Conservation (phyloP, 768 basidiomycete species). For the Boletus rex-veris region DNA sequence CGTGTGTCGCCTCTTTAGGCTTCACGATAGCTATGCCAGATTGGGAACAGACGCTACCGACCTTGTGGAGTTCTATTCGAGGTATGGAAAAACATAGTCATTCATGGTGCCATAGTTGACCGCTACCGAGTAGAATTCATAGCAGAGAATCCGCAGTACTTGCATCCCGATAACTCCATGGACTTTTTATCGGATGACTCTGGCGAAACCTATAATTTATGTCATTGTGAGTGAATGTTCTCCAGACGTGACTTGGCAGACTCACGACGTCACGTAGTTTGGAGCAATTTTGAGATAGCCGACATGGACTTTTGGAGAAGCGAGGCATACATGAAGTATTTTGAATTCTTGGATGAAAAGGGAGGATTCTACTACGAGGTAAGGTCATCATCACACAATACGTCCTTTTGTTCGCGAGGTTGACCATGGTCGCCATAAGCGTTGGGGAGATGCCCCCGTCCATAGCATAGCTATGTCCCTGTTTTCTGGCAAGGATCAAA, state of each 20-base stretch:
- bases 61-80: constrained; percentile 58
- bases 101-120: constrained; percentile 31
- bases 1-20: constrained; percentile 26
- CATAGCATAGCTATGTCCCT: constrained; percentile 90
- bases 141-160: constrained; percentile 48
- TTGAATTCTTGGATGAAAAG: constrained; percentile 71
- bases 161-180: constrained; percentile 58
- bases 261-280: constrained; percentile 48
- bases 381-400: background rate
- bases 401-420: background rate
- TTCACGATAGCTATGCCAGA: constrained; percentile 68
- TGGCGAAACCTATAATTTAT: constrained; percentile 60
- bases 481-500: constrained; percentile 82
- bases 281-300: constrained; percentile 94
- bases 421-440: constrained; percentile 37
- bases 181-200: constrained; percentile 63
- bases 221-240: constrained; percentile 48
- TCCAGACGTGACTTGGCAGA: background rate
- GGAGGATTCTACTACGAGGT: constrained; percentile 93
- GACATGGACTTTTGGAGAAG: constrained; percentile 81
- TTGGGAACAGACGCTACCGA: constrained; percentile 59
- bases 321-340: constrained; percentile 79
- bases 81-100: constrained; percentile 37
- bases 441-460: constrained; percentile 94
- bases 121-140: constrained; percentile 51